Evolutionary conservation across 2,329 filamentous ascomycete genomes (phyloP).

Genomic region (Ascochyta rabiei): DNA sequence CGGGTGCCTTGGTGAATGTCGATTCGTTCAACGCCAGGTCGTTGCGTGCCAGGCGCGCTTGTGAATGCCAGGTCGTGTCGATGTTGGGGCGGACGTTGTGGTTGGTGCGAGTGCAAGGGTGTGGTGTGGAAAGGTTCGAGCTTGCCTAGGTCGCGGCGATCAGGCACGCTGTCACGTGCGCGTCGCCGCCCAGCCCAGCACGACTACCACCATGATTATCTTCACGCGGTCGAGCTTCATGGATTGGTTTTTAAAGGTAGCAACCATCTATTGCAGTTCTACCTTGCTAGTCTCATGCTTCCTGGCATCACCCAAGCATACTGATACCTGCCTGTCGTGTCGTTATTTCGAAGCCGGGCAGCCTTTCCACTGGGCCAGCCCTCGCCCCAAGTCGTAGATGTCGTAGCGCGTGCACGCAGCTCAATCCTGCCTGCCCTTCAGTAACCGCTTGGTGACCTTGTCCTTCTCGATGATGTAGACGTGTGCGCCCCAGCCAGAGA

Average conservation of each 20-base stretch:
- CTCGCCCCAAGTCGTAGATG: slow-evolving; percentile 13
- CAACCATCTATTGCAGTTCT: no score
- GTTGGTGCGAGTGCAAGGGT: not conserved
- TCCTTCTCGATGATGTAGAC: slow-evolving; percentile 99
- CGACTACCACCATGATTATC: no score
- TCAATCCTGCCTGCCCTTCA: slow-evolving; percentile 93
- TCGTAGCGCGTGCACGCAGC: slow-evolving; percentile 22
- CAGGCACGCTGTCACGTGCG: slow-evolving; percentile 10
- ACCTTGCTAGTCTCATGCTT: not conserved
- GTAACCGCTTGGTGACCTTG: slow-evolving; percentile 98
- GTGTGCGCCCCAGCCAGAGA: slow-evolving; percentile 97
- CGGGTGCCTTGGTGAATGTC: not conserved
- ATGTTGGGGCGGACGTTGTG: not conserved
- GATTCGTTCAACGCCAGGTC: not conserved
- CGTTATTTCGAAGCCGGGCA: slow-evolving; percentile 18
- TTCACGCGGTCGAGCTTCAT: no score
- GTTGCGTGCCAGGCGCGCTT: no score
- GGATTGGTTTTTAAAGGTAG: no score
- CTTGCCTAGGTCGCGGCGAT: not conserved
- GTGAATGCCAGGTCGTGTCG: no score
- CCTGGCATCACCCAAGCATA: no score
- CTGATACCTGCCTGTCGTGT: slow-evolving; percentile 15
- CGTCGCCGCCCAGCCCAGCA: not conserved
- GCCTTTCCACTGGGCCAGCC: not conserved
- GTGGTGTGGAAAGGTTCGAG: not conserved